Percentiles rank a stretch among this genome's conserved stretches.
phyloP scores from a whole-genome alignment of 805 yeast species.

The Saccharomycopsis capsularis region DNA sequence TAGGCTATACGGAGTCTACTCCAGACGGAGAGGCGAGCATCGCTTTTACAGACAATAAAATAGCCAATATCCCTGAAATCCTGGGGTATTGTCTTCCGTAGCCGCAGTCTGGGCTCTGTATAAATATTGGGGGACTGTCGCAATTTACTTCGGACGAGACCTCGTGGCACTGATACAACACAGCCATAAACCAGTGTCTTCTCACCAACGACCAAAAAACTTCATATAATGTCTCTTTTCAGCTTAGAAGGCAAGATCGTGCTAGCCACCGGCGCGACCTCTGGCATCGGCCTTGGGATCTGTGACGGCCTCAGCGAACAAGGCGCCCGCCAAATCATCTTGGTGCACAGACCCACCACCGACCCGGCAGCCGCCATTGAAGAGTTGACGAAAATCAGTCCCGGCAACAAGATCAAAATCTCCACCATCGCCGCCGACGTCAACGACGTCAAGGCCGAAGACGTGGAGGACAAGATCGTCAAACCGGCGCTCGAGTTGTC shows the following conservation, averaged over 20 bases:
- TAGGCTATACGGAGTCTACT: no score
- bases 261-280: constrained; percentile 76
- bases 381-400: constrained; percentile 28
- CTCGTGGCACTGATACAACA: no score
- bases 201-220: no score
- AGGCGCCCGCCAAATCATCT: constrained; percentile 74
- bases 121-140: no score
- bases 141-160: no score
- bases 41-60: no score
- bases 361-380: constrained; percentile 29
- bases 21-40: no score
- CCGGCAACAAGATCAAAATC: constrained; percentile 46
- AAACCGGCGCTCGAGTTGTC: constrained; percentile 45
- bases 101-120: no score
- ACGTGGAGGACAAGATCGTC: constrained; percentile 40
- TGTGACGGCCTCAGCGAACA: constrained; percentile 82
- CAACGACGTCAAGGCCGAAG: constrained; percentile 51
- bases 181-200: no score
- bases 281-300: constrained; percentile 79
- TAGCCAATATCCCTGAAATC: no score
- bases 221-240: constrained; percentile 35
- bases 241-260: constrained; percentile 78
- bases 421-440: constrained; percentile 24
- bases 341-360: constrained; percentile 45
- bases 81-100: no score